Conservation (phyloP, 2,329 filamentous ascomycete genomes). For the Monascus ruber region DNA sequence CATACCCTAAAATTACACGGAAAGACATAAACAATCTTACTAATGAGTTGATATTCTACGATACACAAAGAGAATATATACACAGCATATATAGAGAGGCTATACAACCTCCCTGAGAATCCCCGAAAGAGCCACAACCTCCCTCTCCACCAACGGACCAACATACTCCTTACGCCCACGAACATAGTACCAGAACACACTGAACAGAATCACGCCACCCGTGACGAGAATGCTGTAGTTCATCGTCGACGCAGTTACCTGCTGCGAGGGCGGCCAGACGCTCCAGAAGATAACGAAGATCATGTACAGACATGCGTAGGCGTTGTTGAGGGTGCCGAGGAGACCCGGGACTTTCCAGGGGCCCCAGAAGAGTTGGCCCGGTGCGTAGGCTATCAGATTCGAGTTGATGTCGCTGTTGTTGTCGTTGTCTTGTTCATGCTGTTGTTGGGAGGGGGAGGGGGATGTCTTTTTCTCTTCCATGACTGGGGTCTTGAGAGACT, state of each 20-base stretch:
- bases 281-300: constrained; percentile 47
- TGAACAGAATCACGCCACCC: constrained; percentile 32
- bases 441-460: background rate
- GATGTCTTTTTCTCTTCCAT: constrained; percentile 2
- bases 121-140: background rate
- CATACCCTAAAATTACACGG: too few relatives aligned
- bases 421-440: background rate
- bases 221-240: constrained; percentile 41
- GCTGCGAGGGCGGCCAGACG: constrained; percentile 36
- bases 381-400: constrained; percentile 12
- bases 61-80: too few relatives aligned
- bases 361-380: constrained; percentile 37
- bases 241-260: constrained; percentile 27
- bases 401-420: background rate
- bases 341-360: constrained; percentile 44
- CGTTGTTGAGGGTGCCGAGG: constrained; percentile 44
- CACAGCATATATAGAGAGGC: too few relatives aligned
- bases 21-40: too few relatives aligned
- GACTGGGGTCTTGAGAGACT: constrained; percentile 6
- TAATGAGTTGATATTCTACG: too few relatives aligned
- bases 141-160: constrained; percentile 31
- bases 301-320: constrained; percentile 43
- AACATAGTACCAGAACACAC: constrained; percentile 36
- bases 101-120: too few relatives aligned
- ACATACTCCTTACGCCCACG: constrained; percentile 35